Evolutionary conservation across 1,284 basidiomycete genomes (phyloP).

Genomic region (Ceratobasidium sp.): DNA sequence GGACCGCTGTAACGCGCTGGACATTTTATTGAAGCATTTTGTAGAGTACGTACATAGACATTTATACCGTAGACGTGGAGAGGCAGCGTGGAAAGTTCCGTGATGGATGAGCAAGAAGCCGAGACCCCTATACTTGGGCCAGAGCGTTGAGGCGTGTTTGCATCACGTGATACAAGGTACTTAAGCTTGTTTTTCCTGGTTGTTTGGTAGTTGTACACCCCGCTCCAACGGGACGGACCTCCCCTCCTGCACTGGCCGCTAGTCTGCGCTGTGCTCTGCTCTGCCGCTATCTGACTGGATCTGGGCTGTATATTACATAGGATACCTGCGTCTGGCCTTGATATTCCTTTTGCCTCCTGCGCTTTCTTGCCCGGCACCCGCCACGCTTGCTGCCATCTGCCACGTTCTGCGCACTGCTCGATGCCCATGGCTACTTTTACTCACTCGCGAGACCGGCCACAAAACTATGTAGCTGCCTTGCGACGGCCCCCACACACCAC

Average conservation of each 20-base stretch:
- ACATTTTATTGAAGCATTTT: slow-evolving; percentile 3
- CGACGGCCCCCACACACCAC: slow-evolving; percentile 18
- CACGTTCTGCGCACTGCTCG: background rate
- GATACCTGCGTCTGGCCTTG: background rate
- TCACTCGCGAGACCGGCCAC: slow-evolving; percentile 11
- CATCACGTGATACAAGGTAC: slow-evolving; percentile 33
- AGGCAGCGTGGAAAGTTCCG: slow-evolving; percentile 9
- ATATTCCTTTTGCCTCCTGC: background rate
- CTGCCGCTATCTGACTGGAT: slow-evolving; percentile 10
- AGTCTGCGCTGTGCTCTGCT: background rate
- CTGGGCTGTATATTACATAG: slow-evolving; percentile 16
- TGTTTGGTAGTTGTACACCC: slow-evolving; percentile 30
- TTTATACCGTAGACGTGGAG: slow-evolving; percentile 1
- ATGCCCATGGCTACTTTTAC: slow-evolving; percentile 34
- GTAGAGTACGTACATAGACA: slow-evolving; percentile 17
- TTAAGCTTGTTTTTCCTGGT: slow-evolving; percentile 40
- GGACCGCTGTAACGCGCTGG: background rate
- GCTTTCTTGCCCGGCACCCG: background rate
- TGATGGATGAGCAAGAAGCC: slow-evolving; percentile 36
- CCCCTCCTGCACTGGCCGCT: slow-evolving; percentile 1
- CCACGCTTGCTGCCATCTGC: slow-evolving; percentile 4
- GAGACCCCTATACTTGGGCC: background rate
- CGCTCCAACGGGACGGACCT: slow-evolving; percentile 39
- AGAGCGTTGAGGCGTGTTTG: slow-evolving; percentile 17
- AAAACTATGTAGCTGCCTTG: slow-evolving; percentile 21